phyloP scores from a whole-genome alignment of 2,329 filamentous ascomycete species.

The Coniochaeta ligniaria region DNA sequence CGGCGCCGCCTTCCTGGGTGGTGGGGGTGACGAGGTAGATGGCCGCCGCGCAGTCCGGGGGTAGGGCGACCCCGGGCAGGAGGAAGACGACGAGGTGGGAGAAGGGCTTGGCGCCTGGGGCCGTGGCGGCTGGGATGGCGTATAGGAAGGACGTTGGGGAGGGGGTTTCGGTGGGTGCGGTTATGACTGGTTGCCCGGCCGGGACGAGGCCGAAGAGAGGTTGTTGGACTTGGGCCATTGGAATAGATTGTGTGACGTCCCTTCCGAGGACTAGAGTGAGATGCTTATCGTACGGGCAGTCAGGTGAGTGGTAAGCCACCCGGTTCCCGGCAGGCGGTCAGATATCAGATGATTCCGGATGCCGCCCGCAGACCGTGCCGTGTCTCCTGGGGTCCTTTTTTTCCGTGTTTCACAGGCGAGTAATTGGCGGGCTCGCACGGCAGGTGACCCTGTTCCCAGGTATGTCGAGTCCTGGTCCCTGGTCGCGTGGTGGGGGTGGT shows the following conservation, averaged over 20 bases:
- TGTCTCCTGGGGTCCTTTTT: not conserved
- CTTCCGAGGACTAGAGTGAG: too few species aligned
- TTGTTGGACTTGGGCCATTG: constrained; percentile 33
- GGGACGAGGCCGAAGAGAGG: constrained; percentile 53
- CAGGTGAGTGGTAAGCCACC: not conserved
- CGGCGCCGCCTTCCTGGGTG: constrained; percentile 23
- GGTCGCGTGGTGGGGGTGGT: not conserved
- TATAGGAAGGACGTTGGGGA: constrained; percentile 51
- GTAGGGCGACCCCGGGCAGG: constrained; percentile 69
- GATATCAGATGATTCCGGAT: not conserved
- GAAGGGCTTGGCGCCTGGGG: constrained; percentile 40
- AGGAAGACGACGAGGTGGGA: constrained; percentile 86
- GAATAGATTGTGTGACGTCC: too few species aligned
- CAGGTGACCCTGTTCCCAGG: not conserved
- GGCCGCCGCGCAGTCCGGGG: constrained; percentile 70
- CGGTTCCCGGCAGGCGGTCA: not conserved
- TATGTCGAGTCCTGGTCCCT: not conserved
- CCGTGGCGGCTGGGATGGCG: constrained; percentile 30
- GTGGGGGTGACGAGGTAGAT: constrained; percentile 69
- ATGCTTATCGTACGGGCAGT: not conserved
- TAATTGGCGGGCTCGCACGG: not conserved
- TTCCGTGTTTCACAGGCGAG: not conserved
- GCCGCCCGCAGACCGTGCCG: not conserved
- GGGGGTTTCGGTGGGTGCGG: constrained; percentile 43
- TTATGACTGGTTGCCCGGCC: constrained; percentile 51